Evolutionary conservation across 345 rosid species (phyloP).

Genomic region (Hevea brasiliensis): DNA sequence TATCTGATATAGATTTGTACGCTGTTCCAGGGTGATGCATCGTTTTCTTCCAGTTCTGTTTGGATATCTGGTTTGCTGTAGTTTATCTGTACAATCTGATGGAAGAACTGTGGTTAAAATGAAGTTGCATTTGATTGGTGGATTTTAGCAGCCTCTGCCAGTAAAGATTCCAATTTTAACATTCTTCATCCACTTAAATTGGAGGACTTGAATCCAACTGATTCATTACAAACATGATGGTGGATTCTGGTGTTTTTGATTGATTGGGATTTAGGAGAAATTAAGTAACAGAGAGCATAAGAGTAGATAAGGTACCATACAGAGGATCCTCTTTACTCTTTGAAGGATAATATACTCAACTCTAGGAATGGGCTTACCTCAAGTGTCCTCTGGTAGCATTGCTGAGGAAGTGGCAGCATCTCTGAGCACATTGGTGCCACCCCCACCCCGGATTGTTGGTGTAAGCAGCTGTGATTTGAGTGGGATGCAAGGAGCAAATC

Average conservation of each 20-base stretch:
- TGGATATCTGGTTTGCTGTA: slow-evolving; percentile 3
- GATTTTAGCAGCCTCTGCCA: neutral
- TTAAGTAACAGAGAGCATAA: neutral
- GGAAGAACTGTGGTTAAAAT: slow-evolving; percentile 6
- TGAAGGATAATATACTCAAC: slow-evolving; percentile 4
- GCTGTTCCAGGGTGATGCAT: slow-evolving; percentile 26
- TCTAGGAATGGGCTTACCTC: slow-evolving; percentile 24
- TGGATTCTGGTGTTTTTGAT: slow-evolving; percentile 5
- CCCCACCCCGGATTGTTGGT: slow-evolving; percentile 7
- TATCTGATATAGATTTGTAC: slow-evolving; percentile 14
- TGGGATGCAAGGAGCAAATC: slow-evolving; percentile 27
- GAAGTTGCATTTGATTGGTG: neutral
- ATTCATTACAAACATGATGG: neutral
- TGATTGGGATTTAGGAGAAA: slow-evolving; percentile 3
- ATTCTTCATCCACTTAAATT: neutral
- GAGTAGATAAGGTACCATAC: too few relatives aligned
- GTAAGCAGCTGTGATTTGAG: slow-evolving; percentile 28
- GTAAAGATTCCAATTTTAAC: neutral
- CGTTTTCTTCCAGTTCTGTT: slow-evolving; percentile 14
- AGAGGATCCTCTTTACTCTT: slow-evolving; percentile 9
- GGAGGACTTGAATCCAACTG: neutral
- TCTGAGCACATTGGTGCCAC: slow-evolving; percentile 17
- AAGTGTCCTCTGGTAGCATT: slow-evolving; percentile 25
- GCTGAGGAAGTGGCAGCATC: slow-evolving; percentile 27
- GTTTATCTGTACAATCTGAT: slow-evolving; percentile 1